Evolutionary conservation across 2,329 filamentous ascomycete species (phyloP), one percentile per base, ranked within the genome.

Genomic region (Microdochium trichocladiopsis): DNA sequence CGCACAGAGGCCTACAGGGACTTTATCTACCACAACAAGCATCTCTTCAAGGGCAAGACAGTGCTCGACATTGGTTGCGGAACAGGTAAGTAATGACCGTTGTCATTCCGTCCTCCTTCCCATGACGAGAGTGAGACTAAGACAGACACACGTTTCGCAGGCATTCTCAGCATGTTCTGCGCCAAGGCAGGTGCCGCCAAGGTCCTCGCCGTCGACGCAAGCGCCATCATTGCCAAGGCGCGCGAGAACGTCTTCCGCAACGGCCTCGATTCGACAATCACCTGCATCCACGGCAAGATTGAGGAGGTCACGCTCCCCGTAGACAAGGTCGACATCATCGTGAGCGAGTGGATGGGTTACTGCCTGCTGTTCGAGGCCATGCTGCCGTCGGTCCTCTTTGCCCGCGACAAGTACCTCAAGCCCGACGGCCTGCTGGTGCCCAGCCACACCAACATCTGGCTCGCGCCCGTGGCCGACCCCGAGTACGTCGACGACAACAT

Each of bases 301-400:
- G 93, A 97, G 68, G 91, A 96, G 59, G 88, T 95, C 52, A 77
- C 72, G 52, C 78, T 91, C 22, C 91, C 88, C 1, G 86, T 93
- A 8, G 76, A 83, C 51, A 76, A 92, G 63, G 92, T 96, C 47
- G 93, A 97, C 70, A 87, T 97, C 63, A 96, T 97, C 65, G 86
- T 97, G 55, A 95, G 89, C 54, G 92, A 97, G 69, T 97, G 92
- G 92, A 97, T 97, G 92, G 92, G 92, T 25, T 97, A 97, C 67
- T 89, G 86, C 57, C 79, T 96, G 18, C 79, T 96, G 5, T 97
- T 95, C 68, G 92, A 97, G 71, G 90, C 91, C 52, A 97, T 97
- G 92, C 83, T 97, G 25, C 90, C 94, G 57, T 95, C 90, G 49
- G 90, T 97, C 22, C 78, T 97, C 50, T 93, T 84, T 64, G 93